These are phyloP conservation scores for Martiniozyma abietophila DNA, from an alignment of 805 yeast species.

Conservation along the genomic window DNA sequence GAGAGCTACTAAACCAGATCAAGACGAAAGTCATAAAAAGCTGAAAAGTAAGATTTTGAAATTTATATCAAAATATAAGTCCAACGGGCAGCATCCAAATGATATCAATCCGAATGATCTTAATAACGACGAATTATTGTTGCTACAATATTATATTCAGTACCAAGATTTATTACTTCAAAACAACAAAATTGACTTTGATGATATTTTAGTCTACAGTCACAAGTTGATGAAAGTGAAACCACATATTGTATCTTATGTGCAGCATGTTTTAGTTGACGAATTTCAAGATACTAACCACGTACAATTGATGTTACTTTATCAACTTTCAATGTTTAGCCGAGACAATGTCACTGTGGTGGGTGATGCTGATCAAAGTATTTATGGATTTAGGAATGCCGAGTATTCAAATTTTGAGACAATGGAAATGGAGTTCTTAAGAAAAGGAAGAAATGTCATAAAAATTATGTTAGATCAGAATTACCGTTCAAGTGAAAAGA, in stretches of 20 bases:
- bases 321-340: conserved; percentile 36
- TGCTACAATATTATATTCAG: conserved; percentile 36
- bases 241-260: conserved; percentile 36
- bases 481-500: conserved; percentile 69
- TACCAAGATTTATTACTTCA: conserved; percentile 43
- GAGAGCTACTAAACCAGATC: too few species aligned
- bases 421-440: conserved; percentile 34
- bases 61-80: conserved; percentile 45
- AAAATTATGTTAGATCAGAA: conserved; percentile 49
- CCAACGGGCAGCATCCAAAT: conserved; percentile 38
- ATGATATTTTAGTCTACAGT: conserved; percentile 62
- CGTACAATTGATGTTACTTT: conserved; percentile 64
- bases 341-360: conserved; percentile 67
- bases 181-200: conserved; percentile 60
- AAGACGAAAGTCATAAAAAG: conserved; percentile 25
- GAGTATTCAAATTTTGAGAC: conserved; percentile 53
- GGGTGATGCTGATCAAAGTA: conserved; percentile 96
- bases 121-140: too few species aligned
- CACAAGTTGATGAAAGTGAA: conserved; percentile 34
- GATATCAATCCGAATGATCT: conserved; percentile 18
- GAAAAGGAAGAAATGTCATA: conserved; percentile 14
- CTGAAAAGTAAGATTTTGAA: conserved; percentile 30
- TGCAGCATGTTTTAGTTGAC: conserved; percentile 75
- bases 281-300: conserved; percentile 91
- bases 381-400: conserved; percentile 83